Evolutionary conservation across 2,329 filamentous ascomycete genomes (phyloP).

Genomic region (Sphaerulina musiva): DNA sequence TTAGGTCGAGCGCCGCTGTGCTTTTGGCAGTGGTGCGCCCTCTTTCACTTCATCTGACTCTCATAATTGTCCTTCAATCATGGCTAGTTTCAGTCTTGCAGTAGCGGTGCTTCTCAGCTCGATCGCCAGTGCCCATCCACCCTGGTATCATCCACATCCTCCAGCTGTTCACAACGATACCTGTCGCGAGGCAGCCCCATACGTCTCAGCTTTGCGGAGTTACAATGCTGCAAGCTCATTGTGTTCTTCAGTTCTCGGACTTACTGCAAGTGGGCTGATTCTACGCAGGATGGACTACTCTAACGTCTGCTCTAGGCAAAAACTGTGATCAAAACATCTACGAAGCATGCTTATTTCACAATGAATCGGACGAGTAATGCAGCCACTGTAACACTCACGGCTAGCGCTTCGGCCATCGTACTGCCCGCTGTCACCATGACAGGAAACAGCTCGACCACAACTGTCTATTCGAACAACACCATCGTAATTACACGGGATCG

Average conservation of each 20-base stretch:
- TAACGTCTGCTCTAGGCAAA: neutral
- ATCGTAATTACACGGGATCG: neutral
- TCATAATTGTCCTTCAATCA: neutral
- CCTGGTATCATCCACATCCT: neutral
- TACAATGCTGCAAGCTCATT: conserved; percentile 6
- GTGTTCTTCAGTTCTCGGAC: conserved; percentile 5
- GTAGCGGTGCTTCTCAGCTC: neutral
- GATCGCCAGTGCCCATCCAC: neutral
- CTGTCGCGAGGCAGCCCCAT: conserved; percentile 6
- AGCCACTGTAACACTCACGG: neutral
- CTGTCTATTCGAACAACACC: conserved; percentile 4
- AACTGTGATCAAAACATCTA: neutral
- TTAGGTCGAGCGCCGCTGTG: neutral
- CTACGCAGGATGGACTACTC: too few relatives aligned
- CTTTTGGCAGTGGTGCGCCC: neutral
- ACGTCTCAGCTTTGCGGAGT: conserved; percentile 4
- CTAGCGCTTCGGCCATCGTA: neutral
- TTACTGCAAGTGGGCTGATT: neutral
- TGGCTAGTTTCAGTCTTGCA: neutral
- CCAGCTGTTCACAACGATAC: neutral
- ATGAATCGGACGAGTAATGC: neutral
- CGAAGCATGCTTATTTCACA: neutral
- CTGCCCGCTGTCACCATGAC: neutral
- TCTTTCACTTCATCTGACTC: neutral
- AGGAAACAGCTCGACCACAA: conserved; percentile 1